Base-by-base conservation (phyloP, 2,329 filamentous ascomycete genomes). In the Fusarium nygamai region DNA sequence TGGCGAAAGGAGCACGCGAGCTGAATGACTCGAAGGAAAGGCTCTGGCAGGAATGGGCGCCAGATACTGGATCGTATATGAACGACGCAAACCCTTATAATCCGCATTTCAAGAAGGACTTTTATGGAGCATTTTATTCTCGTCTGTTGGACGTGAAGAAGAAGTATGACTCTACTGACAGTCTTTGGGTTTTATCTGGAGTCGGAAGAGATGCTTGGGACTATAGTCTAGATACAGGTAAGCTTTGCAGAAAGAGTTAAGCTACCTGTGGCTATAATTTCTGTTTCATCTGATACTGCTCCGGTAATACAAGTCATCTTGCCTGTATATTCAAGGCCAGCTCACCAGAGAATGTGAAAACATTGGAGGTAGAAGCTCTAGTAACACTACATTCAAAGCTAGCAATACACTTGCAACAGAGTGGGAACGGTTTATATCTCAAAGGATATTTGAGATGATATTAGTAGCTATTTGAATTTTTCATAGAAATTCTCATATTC, bases 261-360 rank as follows among this genome's bases (percentile, higher is more conserved):
- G 7, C 6, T 31, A 6, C 10, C 1, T 31, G 14, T 16, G 5
- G 20, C 20, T 4, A 11, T 8, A 8, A 17, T 22, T 12, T 12
- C 9, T 48, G 46, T n/a, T 31, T 4, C 6, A 44, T 24, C 9
- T 19, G n/a, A 17, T 24, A 3, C 41, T 44, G 10, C n/a, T 44
- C 7, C 41, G 8, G 9, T 3, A 1, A 24, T 14, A 11, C 0
- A 44, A 17, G 4, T 11, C 17, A 3, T 8, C 0, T 4, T 24
- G 2, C 6, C 41, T 24, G 36, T 24, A 19, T 44, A 24, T 6
- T 24, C 17, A 43, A 6, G 8, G 41, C 22, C 14, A 17, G 41
- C 3, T 16, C 9, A 17, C 22, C 9, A 10, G 8, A 10, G 41
- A 24, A 3, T 43, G 8, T 41, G 39, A 41, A 41, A n/a, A 24